These are phyloP conservation scores for Solidago caesia DNA, from an alignment of 129 eudicot genomes.

Conservation along the genomic window DNA sequence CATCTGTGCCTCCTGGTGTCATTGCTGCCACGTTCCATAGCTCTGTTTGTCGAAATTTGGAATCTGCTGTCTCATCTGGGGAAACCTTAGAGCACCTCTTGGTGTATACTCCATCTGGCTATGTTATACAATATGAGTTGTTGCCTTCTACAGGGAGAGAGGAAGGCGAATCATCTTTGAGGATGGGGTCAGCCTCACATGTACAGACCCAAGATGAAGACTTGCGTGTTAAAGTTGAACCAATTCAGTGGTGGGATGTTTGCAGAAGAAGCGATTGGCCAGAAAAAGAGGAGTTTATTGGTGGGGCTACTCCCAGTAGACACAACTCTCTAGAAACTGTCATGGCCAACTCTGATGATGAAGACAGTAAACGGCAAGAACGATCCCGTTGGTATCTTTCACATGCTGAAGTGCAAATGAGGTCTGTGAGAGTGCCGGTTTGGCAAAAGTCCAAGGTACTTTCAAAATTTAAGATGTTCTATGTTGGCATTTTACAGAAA, in stretches of 20 bases:
- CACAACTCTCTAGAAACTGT: conserved; percentile 30
- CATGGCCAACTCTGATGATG: conserved; percentile 42
- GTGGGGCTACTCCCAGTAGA: conserved; percentile 35
- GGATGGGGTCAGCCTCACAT: conserved; percentile 44
- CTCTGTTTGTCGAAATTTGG: conserved; percentile 32
- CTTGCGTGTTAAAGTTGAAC: conserved; percentile 65
- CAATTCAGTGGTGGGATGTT: conserved; percentile 95
- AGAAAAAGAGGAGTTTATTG: conserved; percentile 72
- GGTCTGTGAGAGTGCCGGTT: conserved; percentile 65
- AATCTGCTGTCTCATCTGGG: conserved; percentile 27
- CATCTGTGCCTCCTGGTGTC: conserved; percentile 67
- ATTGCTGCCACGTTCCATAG: conserved; percentile 81
- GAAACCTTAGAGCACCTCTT: conserved; percentile 66
- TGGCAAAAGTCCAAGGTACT: conserved; percentile 95
- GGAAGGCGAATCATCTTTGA: conserved; percentile 46
- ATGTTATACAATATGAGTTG: conserved; percentile 77
- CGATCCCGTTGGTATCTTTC: conserved; percentile 71
- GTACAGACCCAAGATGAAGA: conserved; percentile 76
- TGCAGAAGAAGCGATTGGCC: conserved; percentile 93
- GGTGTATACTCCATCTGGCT: conserved; percentile 85
- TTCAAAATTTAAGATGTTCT: conserved; percentile 7
- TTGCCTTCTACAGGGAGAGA: conserved; percentile 68
- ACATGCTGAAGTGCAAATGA: conserved; percentile 92
- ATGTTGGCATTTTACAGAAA: conserved; percentile 5
- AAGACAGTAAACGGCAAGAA: conserved; percentile 50